These are phyloP conservation scores for Hypseocharis bilobata DNA, from an alignment of 441 rosid species.

Conservation along the genomic window DNA sequence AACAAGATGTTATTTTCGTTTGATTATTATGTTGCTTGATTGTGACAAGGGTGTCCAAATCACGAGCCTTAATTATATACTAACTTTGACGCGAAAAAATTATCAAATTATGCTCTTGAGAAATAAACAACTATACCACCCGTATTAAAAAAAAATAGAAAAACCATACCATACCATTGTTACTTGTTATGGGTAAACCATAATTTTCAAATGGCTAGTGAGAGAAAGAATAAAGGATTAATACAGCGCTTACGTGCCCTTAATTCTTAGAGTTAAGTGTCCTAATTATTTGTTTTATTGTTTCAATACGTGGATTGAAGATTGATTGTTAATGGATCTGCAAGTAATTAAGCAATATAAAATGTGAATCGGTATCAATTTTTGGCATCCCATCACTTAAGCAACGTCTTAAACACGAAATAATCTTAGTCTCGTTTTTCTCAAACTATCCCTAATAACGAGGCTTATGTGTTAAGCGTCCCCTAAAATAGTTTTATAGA, in stretches of 20 bases:
- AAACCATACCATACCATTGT: too few relatives aligned
- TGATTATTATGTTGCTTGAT: background rate
- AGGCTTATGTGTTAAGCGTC: background rate
- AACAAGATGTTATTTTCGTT: background rate
- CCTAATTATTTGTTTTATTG: too few relatives aligned
- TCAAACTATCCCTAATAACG: constrained; percentile 13
- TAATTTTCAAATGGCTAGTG: too few relatives aligned
- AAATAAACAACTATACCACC: background rate
- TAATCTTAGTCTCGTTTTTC: constrained; percentile 12
- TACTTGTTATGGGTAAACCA: too few relatives aligned
- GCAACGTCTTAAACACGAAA: constrained; percentile 31
- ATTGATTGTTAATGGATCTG: too few relatives aligned
- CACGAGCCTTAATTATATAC: constrained; percentile 2
- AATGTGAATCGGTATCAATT: background rate
- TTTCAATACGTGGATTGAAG: too few relatives aligned
- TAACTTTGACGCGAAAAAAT: background rate
- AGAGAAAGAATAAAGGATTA: too few relatives aligned
- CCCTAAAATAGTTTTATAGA: background rate
- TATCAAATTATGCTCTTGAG: background rate
- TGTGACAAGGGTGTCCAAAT: constrained; percentile 16
- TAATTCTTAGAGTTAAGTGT: too few relatives aligned
- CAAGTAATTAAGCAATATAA: constrained; percentile 5
- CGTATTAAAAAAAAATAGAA: background rate
- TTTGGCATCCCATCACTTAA: constrained; percentile 11
- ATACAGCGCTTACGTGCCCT: too few relatives aligned